Percentiles rank a stretch among this genome's conserved stretches.
Conservation (phyloP, 2,329 filamentous ascomycete genomes). For the Colletotrichum neosansevieriae region DNA sequence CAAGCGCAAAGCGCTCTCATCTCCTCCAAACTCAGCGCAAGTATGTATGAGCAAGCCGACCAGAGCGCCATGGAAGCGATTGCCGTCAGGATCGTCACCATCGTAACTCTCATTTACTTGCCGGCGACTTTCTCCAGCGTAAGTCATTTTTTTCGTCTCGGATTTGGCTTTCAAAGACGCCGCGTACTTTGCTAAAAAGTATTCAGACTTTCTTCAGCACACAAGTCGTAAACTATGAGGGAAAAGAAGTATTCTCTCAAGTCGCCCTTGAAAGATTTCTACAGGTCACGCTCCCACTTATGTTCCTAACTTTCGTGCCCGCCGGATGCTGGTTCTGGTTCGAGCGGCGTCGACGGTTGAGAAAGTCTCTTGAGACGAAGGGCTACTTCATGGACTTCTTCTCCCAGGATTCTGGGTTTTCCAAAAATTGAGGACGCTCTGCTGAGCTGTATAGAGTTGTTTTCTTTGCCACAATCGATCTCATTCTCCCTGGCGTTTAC, state of each 20-base stretch:
- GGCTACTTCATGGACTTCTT: background rate
- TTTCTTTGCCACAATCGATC: too few relatives aligned
- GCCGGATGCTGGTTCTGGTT: conserved; percentile 21
- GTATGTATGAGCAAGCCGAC: conserved; percentile 46
- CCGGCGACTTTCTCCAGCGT: conserved; percentile 42
- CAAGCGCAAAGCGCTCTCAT: conserved; percentile 46
- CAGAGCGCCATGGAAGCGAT: conserved; percentile 45
- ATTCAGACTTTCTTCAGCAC: conserved; percentile 29
- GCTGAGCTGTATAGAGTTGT: too few relatives aligned
- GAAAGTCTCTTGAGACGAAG: background rate
- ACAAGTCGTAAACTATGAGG: conserved; percentile 17
- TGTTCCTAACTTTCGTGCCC: conserved; percentile 17
- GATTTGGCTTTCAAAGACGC: too few relatives aligned
- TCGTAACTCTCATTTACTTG: conserved; percentile 44
- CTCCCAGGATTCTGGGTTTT: background rate
- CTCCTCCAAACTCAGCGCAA: conserved; percentile 33
- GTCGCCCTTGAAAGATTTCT: conserved; percentile 15
- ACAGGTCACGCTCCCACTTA: conserved; percentile 20
- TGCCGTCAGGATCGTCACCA: conserved; percentile 46
- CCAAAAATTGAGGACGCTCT: too few relatives aligned
- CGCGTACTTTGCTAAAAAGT: too few relatives aligned
- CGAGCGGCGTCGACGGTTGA: background rate
- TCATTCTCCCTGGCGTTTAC: too few relatives aligned
- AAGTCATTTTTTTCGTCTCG: too few relatives aligned
- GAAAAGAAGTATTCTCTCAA: background rate